Evolutionary conservation across 2,329 filamentous ascomycete species (phyloP), one percentile per base, ranked within the genome.

Genomic region (Aureobasidium lini): DNA sequence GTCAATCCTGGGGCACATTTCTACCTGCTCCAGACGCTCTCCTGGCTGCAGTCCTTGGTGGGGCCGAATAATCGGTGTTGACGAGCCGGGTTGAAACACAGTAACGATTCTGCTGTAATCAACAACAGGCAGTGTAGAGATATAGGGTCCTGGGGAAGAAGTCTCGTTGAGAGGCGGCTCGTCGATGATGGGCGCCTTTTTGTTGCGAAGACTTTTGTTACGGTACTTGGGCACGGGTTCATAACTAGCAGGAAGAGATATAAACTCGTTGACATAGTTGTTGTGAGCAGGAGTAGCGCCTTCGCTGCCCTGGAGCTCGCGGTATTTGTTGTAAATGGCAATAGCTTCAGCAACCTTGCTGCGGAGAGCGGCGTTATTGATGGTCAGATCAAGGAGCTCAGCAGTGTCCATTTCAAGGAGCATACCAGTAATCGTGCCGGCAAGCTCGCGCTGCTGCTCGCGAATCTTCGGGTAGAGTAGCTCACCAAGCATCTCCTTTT

Each of bases 371-470:
- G 80, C 78, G 49, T 96, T 91, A 71, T 97, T 91, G 73, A 93
- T 89, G 66, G 95, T 90, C 90, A 99, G 84, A 78, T 89, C 90
- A 72, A 99, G 83, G 69, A 99, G 81, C 81, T 99, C 94, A 60
- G 82, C 75, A 78, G 97, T 97, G 70, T 97, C 94, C 94, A 99
- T 99, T 84, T 99, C 94, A 69, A 99, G 79, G 70, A 99, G 88
- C 94, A 99, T 99, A 78, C 94, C 94, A 63, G 94, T 99, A 76
- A 99, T 97, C 87, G 99, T 99, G 73, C 94, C 94, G 64, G 94
- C 94, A 70, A 99, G 83, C 70, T 96, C 92, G 62, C 91, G 89
- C 81, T 99, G 94, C 77, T 96, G 87, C 67, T 84, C 85, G 76
- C 92, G 86, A 71, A 99, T 97, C 88, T 97, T 99, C 72, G 94